Evolutionary conservation across 2,329 filamentous ascomycete species (phyloP), one percentile per base, ranked within the genome.

Genomic region (Penicillium glabrum): DNA sequence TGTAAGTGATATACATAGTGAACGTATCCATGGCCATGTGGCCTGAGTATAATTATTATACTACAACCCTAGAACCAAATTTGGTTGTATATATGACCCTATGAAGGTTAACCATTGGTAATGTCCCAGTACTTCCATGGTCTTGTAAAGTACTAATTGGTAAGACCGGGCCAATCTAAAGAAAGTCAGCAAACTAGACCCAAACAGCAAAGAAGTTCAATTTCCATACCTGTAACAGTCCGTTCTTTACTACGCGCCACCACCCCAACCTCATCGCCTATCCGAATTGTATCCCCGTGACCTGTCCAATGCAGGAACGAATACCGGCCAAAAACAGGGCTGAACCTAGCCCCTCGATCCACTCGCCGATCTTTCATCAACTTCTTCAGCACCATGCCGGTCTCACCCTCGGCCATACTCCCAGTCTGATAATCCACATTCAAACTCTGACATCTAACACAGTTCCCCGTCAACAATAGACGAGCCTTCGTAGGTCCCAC

Each of bases 341-440:
- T 83, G 70, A 84, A 90, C 68, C 85, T 89, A 33, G 77, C 77
- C 0, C 89, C 89, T n/a, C 70, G 61, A 67, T 93, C 89, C 7
- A 92, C 87, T 54, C 89, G 81, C 21, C 89, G 80, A 72, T 91
- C 87, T 51, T 79, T 82, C 81, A 86, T 86, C 65, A 93, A 74
- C 66, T 86, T 85, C 77, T 90, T 91, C 60, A 91, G 75, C 16
- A 89, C 80, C 39, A 75, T 77, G n/a, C 85, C 87, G 35, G 76
- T 71, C 65, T 86, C 83, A 2, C 84, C 85, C 1, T 75, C 74
- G 0, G 82, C 84, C 43, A 78, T 75, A 49, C 80, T 81, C 7
- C 89, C 89, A 0, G 85, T 89, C 23, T 75, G 69, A 68, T 89
- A 90, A 74, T 91, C 86, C 56, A 92, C 83, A 72, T 90, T 91